Base-by-base conservation (phyloP, 2,329 filamentous ascomycete species). In the Pseudogymnoascus sp. region DNA sequence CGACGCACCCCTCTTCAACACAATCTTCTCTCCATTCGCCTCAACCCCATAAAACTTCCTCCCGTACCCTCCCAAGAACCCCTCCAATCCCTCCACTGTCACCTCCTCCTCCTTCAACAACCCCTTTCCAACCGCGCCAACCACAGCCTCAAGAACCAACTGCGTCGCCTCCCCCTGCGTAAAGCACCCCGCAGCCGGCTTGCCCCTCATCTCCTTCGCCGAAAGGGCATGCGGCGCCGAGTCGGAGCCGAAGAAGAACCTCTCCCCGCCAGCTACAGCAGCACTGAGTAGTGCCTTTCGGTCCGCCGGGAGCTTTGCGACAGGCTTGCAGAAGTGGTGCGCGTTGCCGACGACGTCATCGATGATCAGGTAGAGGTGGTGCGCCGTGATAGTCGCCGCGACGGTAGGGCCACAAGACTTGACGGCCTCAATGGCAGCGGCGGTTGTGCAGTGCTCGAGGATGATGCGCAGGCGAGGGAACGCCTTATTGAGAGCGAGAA, bases 371-470 rank as follows among this genome's bases (percentile, higher is more conserved):
- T 85, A 91, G 22, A 96, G 80, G 71, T 96, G 92, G 72, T 96
- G 92, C 2, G 91, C 90, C 0, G 92, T 96, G 68, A 96, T 91
- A 8, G 90, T 93, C 3, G 83, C 88, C 0, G 84, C 88, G 24
- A 97, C 93, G 2, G 84, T 89, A 16, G 87, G 83, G 0, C 91
- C 91, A 71, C 91, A 96, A 12, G 84, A 79, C 67, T 83, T 82
- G 37, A 97, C 93, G 0, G 91, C 87, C 66, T 89, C 84, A 4
- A 96, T 80, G 0, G 92, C 93, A 0, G 89, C 90, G 1, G 86
- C 87, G 0, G 91, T 96, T 10, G 91, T 93, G 80, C 91, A 96
- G 78, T 97, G 93, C 78, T 97, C 90, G 56, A 95, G 75, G 43
- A 90, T 78, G 64, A 88, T 86, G 40, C 82, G 83, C 43, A 96